phyloP scores from a whole-genome alignment of 1,284 basidiomycete genomes.

The Marasmius fiardii region DNA sequence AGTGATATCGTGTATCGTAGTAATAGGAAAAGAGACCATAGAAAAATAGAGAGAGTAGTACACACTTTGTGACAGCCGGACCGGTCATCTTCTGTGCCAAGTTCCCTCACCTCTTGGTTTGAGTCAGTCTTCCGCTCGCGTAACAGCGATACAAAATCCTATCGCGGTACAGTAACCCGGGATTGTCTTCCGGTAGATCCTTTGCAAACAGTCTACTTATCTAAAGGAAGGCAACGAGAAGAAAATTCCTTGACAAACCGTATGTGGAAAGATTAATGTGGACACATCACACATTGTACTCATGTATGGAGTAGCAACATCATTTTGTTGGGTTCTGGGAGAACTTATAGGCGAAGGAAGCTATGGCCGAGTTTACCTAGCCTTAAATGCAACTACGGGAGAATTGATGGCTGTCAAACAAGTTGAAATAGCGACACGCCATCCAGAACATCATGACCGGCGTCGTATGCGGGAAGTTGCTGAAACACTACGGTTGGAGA shows the following conservation, averaged over 20 bases:
- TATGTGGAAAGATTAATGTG: background rate
- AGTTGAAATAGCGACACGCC: constrained; percentile 62
- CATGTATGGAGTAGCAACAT: constrained; percentile 12
- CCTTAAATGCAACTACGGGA: constrained; percentile 71
- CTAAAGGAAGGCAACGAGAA: too few species aligned
- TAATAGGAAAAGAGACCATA: too few species aligned
- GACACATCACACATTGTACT: background rate
- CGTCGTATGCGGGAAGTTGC: constrained; percentile 39
- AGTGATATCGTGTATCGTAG: too few species aligned
- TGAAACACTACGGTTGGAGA: constrained; percentile 63
- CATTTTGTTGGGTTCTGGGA: constrained; percentile 71
- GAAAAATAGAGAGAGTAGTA: too few species aligned
- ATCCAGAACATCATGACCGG: too few species aligned
- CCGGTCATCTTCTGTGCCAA: background rate
- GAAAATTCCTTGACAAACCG: background rate
- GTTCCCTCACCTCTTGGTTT: background rate
- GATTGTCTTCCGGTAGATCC: too few species aligned
- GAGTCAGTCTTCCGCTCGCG: background rate
- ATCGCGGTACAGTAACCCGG: background rate
- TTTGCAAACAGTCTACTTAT: too few species aligned
- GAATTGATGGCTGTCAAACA: constrained; percentile 85
- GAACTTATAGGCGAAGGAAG: constrained; percentile 76
- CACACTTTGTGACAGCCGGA: too few species aligned
- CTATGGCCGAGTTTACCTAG: constrained; percentile 74
- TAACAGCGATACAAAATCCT: background rate